phyloP scores from a whole-genome alignment of 23 red algal genomes.

The Gracilaria domingensis region DNA sequence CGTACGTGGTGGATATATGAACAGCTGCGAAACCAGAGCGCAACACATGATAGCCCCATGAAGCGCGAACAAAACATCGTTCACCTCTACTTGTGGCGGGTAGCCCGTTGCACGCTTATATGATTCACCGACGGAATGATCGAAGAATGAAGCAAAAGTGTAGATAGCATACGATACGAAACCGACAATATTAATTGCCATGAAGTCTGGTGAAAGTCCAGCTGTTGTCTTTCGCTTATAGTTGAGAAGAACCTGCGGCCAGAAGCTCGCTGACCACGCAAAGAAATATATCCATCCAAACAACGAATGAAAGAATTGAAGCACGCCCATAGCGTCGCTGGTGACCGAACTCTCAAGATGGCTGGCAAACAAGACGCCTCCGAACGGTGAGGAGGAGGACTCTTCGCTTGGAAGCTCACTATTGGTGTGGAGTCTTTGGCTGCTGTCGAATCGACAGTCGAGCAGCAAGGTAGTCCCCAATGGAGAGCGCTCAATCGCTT shows the following conservation, averaged over 20 bases:
- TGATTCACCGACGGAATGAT: slow-evolving; percentile 16
- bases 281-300: slow-evolving; percentile 87
- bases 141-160: slow-evolving; percentile 52
- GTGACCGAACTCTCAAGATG: too few relatives aligned
- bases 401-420: too few relatives aligned
- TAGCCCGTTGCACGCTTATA: slow-evolving; percentile 40
- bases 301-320: slow-evolving; percentile 18
- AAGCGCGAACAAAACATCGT: slow-evolving; percentile 72
- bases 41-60: slow-evolving; percentile 78
- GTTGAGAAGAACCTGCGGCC: slow-evolving; percentile 78
- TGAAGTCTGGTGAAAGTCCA: slow-evolving; percentile 79
- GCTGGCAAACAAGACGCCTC: too few relatives aligned
- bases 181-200: slow-evolving; percentile 79
- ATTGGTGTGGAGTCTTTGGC: too few relatives aligned
- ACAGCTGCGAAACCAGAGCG: slow-evolving; percentile 49
- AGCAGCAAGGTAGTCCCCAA: too few relatives aligned
- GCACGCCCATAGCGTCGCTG: neutral
- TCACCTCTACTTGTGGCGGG: slow-evolving; percentile 67
- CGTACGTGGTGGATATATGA: slow-evolving; percentile 59
- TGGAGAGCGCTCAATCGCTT: too few relatives aligned
- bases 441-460: too few relatives aligned
- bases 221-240: slow-evolving; percentile 45
- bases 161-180: slow-evolving; percentile 82
- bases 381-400: too few relatives aligned
- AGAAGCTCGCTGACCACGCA: slow-evolving; percentile 74